Conservation (phyloP, 78 protist genomes). For the Bigelowiella natans region DNA sequence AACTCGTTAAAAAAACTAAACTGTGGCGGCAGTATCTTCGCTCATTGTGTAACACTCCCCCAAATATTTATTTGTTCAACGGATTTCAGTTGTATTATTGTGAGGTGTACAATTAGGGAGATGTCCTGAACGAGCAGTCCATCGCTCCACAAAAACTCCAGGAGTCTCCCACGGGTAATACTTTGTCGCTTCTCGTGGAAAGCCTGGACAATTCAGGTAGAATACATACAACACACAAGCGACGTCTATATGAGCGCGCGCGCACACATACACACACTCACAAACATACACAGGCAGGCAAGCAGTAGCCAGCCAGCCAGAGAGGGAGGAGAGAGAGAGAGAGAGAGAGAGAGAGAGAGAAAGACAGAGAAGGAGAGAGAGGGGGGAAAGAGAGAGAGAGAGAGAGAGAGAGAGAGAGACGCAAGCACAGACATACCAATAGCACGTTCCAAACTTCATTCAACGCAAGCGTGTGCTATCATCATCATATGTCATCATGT, state of each 20-base stretch:
- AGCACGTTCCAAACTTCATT: too few relatives aligned
- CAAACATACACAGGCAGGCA: background rate
- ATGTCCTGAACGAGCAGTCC: background rate
- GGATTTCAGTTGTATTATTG: too few relatives aligned
- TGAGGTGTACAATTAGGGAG: too few relatives aligned
- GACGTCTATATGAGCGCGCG: background rate
- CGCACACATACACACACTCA: background rate
- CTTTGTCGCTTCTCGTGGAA: background rate
- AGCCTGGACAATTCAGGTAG: background rate
- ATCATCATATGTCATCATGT: too few relatives aligned
- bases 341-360: background rate
- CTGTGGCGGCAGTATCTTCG: too few relatives aligned
- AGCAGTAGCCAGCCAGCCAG: background rate
- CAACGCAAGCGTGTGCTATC: too few relatives aligned
- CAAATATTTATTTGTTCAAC: too few relatives aligned
- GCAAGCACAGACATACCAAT: background rate
- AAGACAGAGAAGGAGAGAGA: background rate
- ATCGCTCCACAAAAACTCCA: background rate
- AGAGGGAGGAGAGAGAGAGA: background rate
- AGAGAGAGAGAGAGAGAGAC: background rate
- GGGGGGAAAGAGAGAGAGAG: background rate
- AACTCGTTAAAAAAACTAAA: too few relatives aligned
- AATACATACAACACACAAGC: background rate
- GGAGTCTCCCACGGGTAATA: background rate
- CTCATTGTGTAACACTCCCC: too few relatives aligned